Evolutionary conservation across 495 filamentous ascomycete genomes (phyloP).

Genomic region (Pseudomonodictys pantanalensis): DNA sequence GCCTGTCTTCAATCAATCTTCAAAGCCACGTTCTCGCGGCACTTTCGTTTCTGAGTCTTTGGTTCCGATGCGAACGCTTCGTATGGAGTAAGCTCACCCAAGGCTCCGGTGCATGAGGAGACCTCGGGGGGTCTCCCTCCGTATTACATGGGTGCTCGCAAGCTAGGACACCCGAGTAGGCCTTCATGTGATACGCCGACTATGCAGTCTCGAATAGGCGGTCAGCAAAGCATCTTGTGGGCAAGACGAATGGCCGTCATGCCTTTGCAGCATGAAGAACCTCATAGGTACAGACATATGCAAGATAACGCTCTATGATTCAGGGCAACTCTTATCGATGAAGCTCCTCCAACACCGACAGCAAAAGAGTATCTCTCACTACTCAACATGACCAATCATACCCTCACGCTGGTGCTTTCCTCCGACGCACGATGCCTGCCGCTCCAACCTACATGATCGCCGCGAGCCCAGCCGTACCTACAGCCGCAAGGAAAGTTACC

Average conservation of each 20-base stretch:
- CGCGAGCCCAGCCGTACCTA: neutral
- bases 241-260: too few relatives aligned
- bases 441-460: neutral
- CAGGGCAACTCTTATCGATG: too few relatives aligned
- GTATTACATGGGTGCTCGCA: too few relatives aligned
- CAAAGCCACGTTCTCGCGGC: neutral
- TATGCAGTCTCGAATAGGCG: too few relatives aligned
- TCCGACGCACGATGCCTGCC: too few relatives aligned
- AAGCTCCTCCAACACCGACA: neutral
- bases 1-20: neutral
- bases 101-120: neutral
- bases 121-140: neutral
- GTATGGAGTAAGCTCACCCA: neutral
- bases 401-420: neutral
- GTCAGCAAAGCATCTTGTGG: too few relatives aligned
- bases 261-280: too few relatives aligned
- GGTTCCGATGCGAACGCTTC: conserved; percentile 1
- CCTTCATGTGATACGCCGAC: too few relatives aligned
- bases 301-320: too few relatives aligned
- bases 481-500: conserved; percentile 7
- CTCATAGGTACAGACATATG: too few relatives aligned
- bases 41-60: neutral
- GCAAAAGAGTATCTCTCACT: conserved; percentile 15
- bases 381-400: neutral
- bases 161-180: too few relatives aligned